phyloP scores from a whole-genome alignment of 1,284 basidiomycete species.

The Pseudomicrostroma phylloplanum region DNA sequence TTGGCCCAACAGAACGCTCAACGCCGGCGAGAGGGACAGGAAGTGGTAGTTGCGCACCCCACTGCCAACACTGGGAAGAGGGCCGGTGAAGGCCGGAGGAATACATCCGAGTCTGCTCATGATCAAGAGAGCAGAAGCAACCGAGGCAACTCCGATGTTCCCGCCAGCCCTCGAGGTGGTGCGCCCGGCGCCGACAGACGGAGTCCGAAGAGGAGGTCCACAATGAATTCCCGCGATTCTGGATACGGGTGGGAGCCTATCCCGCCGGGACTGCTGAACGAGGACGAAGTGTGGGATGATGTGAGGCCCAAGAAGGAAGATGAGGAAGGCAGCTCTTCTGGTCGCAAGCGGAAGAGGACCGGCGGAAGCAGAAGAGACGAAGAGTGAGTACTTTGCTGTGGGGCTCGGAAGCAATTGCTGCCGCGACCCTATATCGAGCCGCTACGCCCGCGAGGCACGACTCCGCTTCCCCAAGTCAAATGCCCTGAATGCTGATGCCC shows the following conservation, averaged over 20 bases:
- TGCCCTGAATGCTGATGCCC: too few species aligned
- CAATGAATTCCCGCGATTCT: slow-evolving; percentile 94
- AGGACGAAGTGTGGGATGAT: slow-evolving; percentile 41
- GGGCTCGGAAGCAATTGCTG: too few species aligned
- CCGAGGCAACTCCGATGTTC: too few species aligned
- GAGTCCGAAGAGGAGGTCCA: slow-evolving; percentile 64
- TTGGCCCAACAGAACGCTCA: slow-evolving; percentile 42
- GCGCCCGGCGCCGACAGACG: not conserved
- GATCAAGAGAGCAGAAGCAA: too few species aligned
- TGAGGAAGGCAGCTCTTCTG: not conserved
- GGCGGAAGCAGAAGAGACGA: slow-evolving; percentile 8
- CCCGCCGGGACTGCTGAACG: slow-evolving; percentile 47
- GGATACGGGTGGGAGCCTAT: slow-evolving; percentile 77
- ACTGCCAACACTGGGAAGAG: not conserved
- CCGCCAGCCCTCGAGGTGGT: not conserved
- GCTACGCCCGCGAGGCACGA: too few species aligned
- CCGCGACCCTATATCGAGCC: too few species aligned
- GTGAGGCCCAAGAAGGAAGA: slow-evolving; percentile 4
- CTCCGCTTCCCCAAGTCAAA: too few species aligned
- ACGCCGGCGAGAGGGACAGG: slow-evolving; percentile 16
- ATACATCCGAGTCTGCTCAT: not conserved
- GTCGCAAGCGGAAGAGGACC: slow-evolving; percentile 15
- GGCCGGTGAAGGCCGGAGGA: not conserved
- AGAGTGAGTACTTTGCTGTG: not conserved
- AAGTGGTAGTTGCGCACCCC: not conserved